phyloP scores from a whole-genome alignment of 1,139 yeast genomes.

The Pichia inconspicua region DNA sequence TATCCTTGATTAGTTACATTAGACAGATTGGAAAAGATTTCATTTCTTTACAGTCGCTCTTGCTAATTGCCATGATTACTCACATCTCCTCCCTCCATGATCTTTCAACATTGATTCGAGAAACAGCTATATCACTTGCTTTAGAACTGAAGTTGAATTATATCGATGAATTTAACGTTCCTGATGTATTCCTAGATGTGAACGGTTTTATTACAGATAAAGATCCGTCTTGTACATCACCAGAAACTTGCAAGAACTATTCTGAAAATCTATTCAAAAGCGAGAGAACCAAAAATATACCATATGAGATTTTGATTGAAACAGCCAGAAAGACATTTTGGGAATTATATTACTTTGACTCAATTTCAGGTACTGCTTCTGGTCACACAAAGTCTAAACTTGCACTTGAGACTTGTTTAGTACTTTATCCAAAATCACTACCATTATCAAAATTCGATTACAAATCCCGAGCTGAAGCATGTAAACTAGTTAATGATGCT shows the following conservation, averaged over 20 bases:
- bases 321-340: conserved; percentile 39
- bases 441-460: conserved; percentile 35
- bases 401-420: conserved; percentile 29
- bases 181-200: conserved; percentile 25
- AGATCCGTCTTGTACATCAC: conserved; percentile 2
- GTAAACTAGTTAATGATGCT: conserved; percentile 41
- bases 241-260: conserved; percentile 7
- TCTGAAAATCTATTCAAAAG: conserved; percentile 22
- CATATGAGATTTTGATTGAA: conserved; percentile 26
- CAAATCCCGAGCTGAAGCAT: conserved; percentile 40
- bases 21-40: conserved; percentile 35
- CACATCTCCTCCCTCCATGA: conserved; percentile 44
- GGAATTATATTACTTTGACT: conserved; percentile 43
- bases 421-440: conserved; percentile 33
- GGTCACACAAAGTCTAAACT: conserved; percentile 39
- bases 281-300: conserved; percentile 25
- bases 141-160: conserved; percentile 31
- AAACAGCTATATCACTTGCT: conserved; percentile 33
- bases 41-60: conserved; percentile 35
- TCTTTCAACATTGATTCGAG: conserved; percentile 34
- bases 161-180: conserved; percentile 28
- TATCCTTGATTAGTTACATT: conserved; percentile 31
- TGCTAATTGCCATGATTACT: conserved; percentile 34
- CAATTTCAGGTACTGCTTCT: conserved; percentile 44
- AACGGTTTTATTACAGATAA: conserved; percentile 25